A percentile compares a stretch with the other conserved stretches of the same genome.
These are phyloP conservation scores for Sugiyamaella sp. DNA, from an alignment of 1,139 yeast species.

Conservation along the genomic window DNA sequence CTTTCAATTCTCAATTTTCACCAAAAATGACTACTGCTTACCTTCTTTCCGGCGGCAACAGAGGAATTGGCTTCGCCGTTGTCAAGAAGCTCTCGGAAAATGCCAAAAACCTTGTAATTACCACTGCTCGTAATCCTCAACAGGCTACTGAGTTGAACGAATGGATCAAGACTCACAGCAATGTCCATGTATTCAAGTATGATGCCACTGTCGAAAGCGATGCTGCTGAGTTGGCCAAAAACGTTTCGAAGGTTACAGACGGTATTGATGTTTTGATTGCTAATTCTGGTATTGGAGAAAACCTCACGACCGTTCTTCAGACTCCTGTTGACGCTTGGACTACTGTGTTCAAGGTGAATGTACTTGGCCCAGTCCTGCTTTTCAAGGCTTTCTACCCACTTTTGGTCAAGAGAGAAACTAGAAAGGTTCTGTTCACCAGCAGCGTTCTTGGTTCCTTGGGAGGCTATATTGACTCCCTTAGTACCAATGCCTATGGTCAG, in stretches of 20 bases:
- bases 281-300: constrained; percentile 20
- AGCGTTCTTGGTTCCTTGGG: constrained; percentile 36
- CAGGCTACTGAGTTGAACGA: constrained; percentile 18
- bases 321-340: constrained; percentile 9
- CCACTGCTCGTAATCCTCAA: constrained; percentile 18
- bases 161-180: constrained; percentile 12
- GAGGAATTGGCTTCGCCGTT: constrained; percentile 24
- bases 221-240: constrained; percentile 24
- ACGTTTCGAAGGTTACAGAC: constrained; percentile 29
- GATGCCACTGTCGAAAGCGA: constrained; percentile 16
- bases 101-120: constrained; percentile 15
- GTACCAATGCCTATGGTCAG: constrained; percentile 20
- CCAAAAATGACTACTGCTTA: constrained; percentile 21
- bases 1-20: not conserved
- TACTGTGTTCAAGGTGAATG: constrained; percentile 23
- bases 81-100: constrained; percentile 7
- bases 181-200: constrained; percentile 19
- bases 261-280: constrained; percentile 22
- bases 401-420: constrained; percentile 25
- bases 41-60: constrained; percentile 22
- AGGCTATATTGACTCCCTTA: constrained; percentile 21
- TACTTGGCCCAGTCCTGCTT: constrained; percentile 18
- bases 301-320: constrained; percentile 8
- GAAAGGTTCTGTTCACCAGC: constrained; percentile 34
- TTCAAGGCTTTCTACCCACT: constrained; percentile 12